These are phyloP conservation scores for Kwoniella shandongensis DNA, from an alignment of 768 basidiomycete genomes.

Conservation along the genomic window DNA sequence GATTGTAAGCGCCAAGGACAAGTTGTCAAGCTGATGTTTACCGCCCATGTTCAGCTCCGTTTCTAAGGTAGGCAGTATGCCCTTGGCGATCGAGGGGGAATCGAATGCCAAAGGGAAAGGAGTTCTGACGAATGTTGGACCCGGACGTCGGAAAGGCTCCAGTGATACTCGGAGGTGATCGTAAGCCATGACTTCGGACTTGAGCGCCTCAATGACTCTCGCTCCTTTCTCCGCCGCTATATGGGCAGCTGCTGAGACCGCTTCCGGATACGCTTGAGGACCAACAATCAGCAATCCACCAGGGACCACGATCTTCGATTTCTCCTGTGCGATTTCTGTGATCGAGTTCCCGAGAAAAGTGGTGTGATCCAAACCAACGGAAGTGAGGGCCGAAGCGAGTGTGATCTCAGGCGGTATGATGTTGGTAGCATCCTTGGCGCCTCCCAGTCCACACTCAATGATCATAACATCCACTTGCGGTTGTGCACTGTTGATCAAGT, in stretches of 20 bases:
- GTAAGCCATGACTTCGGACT: not conserved
- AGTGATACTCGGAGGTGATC: not conserved
- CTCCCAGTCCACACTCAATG: conserved; percentile 94
- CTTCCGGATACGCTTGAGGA: conserved; percentile 61
- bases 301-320: conserved; percentile 72
- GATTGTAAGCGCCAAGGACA: conserved; percentile 67
- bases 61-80: not conserved
- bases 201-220: conserved; percentile 15
- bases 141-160: conserved; percentile 16
- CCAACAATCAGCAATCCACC: conserved; percentile 54
- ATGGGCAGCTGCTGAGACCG: conserved; percentile 14
- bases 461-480: conserved; percentile 70
- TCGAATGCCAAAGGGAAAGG: conserved; percentile 13
- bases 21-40: conserved; percentile 78
- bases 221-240: conserved; percentile 18
- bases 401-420: conserved; percentile 69
- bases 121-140: conserved; percentile 16
- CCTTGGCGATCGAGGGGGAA: conserved; percentile 6
- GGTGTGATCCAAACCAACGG: conserved; percentile 92
- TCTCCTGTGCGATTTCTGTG: conserved; percentile 72
- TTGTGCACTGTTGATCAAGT: conserved; percentile 64
- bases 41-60: conserved; percentile 67
- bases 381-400: conserved; percentile 75
- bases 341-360: conserved; percentile 78
- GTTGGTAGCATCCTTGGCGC: conserved; percentile 89